Evolutionary conservation across 176 grass and related monocot genomes (phyloP), one percentile per base, ranked within the genome.

Genomic region (Oryza punctata): DNA sequence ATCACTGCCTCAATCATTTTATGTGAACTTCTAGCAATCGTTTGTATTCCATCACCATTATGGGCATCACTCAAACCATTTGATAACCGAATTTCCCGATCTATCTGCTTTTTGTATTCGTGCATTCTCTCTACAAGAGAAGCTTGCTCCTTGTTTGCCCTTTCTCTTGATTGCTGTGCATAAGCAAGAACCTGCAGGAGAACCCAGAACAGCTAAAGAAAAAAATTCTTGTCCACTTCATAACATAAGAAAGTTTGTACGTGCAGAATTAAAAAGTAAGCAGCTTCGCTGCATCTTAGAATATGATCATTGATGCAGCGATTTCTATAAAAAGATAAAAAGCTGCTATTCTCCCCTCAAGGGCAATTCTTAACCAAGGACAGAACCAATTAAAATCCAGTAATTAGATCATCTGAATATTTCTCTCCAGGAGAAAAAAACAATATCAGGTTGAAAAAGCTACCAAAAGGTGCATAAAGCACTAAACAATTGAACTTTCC

Each of bases 91-190:
- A 82, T 96, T 88, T 90, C 91, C 52, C 82, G 77, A 44, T 99
- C 96, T 85, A 96, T 93, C 88, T 96, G 96, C 64, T 76, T 94
- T 90, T 93, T 96, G 73, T 94, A 99, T 67, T 96, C 96, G 85
- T 99, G 96, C 91, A 99, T 99, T 81, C 88, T 96, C 81, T 99
- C 94, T 75, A 91, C 79, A 73, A 99, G 96, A 81, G 91, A 82
- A 80, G 91, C 93, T 81, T 99, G 96, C 69, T 99, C 93, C 49
- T 91, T 79, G 75, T 91, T 91, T 81, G 94, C 87, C 52, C 83
- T 89, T 84, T 96, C 96, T 87, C 91, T 94, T 85, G 93, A 99
- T 89, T 99, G 96, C 61, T 94, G 90, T 41, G 91, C 76, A 96
- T 94, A 99, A 21, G 96, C 80, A 83, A 99, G 85, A 85, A 96